phyloP scores from a whole-genome alignment of 2,329 filamentous ascomycete species.

The Fusarium hostae region DNA sequence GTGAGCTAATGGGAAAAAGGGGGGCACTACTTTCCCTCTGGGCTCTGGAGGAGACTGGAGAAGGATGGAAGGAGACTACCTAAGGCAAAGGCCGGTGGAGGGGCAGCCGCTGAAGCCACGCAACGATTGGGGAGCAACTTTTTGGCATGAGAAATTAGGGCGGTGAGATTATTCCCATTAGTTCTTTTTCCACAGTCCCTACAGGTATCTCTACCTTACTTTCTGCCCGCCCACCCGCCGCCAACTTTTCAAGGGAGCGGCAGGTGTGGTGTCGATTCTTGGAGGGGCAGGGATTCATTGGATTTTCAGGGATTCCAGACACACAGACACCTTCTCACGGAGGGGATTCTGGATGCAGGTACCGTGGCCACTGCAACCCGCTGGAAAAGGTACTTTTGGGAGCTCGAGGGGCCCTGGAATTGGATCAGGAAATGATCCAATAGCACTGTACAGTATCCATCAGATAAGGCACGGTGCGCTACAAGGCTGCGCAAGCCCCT shows the following conservation, averaged over 20 bases:
- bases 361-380: slow-evolving; percentile 25
- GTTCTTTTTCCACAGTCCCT: neutral
- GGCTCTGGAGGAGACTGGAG: slow-evolving; percentile 14
- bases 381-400: slow-evolving; percentile 24
- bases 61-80: neutral
- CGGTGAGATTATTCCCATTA: slow-evolving; percentile 42
- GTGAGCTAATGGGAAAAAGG: slow-evolving; percentile 28
- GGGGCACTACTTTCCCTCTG: slow-evolving; percentile 23
- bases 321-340: slow-evolving; percentile 11
- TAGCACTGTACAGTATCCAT: slow-evolving; percentile 17
- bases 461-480: slow-evolving; percentile 23
- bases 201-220: neutral
- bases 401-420: slow-evolving; percentile 3
- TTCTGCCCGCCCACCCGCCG: slow-evolving; percentile 33
- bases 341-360: slow-evolving; percentile 34
- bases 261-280: slow-evolving; percentile 33
- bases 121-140: slow-evolving; percentile 33
- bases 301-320: slow-evolving; percentile 32
- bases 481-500: slow-evolving; percentile 36
- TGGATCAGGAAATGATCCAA: slow-evolving; percentile 1
- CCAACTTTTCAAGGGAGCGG: neutral
- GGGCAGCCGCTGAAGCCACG: slow-evolving; percentile 36
- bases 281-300: slow-evolving; percentile 30
- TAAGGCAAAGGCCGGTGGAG: slow-evolving; percentile 21
- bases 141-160: slow-evolving; percentile 41